A percentile compares a stretch with the other conserved stretches of the same genome.
Evolutionary conservation across 345 rosid genomes (phyloP).

Genomic region (Acer negundo): DNA sequence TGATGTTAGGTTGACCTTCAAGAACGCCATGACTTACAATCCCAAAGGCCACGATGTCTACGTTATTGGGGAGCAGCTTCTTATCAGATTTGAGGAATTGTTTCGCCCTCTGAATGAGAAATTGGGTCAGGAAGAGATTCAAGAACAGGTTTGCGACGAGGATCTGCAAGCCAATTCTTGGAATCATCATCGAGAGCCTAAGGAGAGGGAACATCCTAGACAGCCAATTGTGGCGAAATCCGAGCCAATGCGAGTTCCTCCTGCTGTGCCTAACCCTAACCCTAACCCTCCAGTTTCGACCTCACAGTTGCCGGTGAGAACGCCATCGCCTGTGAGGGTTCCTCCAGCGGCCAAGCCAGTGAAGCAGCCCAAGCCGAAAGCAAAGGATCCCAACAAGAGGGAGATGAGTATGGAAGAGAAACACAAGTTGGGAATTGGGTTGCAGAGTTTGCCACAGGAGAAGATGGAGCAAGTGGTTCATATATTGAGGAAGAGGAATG

Average conservation of each 20-base stretch:
- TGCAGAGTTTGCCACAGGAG: slow-evolving; percentile 82
- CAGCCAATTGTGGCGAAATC: slow-evolving; percentile 29
- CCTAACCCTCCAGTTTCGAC: slow-evolving; percentile 8
- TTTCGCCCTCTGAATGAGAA: slow-evolving; percentile 44
- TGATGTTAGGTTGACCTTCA: slow-evolving; percentile 75
- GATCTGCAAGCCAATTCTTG: slow-evolving; percentile 55
- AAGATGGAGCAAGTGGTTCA: slow-evolving; percentile 80
- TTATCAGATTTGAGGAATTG: slow-evolving; percentile 51
- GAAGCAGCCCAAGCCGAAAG: slow-evolving; percentile 78
- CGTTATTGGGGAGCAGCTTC: slow-evolving; percentile 53
- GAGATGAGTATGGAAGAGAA: slow-evolving; percentile 76
- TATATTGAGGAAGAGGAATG: slow-evolving; percentile 74
- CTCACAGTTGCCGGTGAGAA: slow-evolving; percentile 39
- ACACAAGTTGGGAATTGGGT: slow-evolving; percentile 62
- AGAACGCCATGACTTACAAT: slow-evolving; percentile 72
- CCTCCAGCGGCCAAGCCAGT: slow-evolving; percentile 39
- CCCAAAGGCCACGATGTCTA: slow-evolving; percentile 75
- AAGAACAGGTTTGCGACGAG: slow-evolving; percentile 10
- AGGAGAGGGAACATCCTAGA: slow-evolving; percentile 21
- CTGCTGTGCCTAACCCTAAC: slow-evolving; percentile 22
- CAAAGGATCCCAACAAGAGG: slow-evolving; percentile 79
- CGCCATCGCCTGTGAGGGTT: slow-evolving; percentile 36
- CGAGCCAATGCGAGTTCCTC: slow-evolving; percentile 23
- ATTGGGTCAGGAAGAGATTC: slow-evolving; percentile 26
- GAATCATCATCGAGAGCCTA: slow-evolving; percentile 33